phyloP scores from a whole-genome alignment of 2,329 filamentous ascomycete species.

The Trichoderma lentiforme region DNA sequence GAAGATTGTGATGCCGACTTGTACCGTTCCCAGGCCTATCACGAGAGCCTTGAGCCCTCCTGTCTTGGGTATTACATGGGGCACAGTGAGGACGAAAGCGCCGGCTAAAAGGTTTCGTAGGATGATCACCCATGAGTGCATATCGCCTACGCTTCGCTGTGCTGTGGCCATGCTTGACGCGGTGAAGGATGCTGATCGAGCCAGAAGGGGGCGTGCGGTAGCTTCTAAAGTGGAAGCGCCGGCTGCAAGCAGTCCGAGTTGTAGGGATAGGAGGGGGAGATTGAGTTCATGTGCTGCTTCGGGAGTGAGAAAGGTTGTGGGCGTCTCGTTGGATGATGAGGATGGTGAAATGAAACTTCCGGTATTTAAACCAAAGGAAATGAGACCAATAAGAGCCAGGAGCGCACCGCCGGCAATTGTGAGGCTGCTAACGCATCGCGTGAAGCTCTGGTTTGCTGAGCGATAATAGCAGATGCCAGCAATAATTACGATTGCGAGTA shows the following conservation, averaged over 20 bases:
- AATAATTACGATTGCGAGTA: conserved; percentile 37
- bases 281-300: conserved; percentile 28
- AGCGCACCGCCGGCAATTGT: conserved; percentile 37
- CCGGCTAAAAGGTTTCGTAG: conserved; percentile 42
- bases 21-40: conserved; percentile 42
- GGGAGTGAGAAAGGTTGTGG: conserved; percentile 26
- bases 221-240: conserved; percentile 41
- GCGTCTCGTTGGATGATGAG: neutral
- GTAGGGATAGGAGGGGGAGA: conserved; percentile 42
- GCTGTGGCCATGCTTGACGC: conserved; percentile 44
- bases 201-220: conserved; percentile 41
- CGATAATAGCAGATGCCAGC: conserved; percentile 34
- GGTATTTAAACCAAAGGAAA: conserved; percentile 42
- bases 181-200: conserved; percentile 48
- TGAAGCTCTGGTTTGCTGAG: conserved; percentile 32
- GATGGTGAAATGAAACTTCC: conserved; percentile 25
- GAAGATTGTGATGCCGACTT: conserved; percentile 37
- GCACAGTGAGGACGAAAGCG: conserved; percentile 42
- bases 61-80: conserved; percentile 33
- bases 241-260: conserved; percentile 46
- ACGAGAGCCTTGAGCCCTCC: conserved; percentile 37
- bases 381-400: conserved; percentile 40
- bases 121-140: conserved; percentile 42
- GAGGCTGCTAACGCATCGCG: conserved; percentile 31
- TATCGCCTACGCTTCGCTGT: conserved; percentile 47